phyloP scores from a whole-genome alignment of 768 basidiomycete genomes.

The Xerocomus brunneocitrinus region DNA sequence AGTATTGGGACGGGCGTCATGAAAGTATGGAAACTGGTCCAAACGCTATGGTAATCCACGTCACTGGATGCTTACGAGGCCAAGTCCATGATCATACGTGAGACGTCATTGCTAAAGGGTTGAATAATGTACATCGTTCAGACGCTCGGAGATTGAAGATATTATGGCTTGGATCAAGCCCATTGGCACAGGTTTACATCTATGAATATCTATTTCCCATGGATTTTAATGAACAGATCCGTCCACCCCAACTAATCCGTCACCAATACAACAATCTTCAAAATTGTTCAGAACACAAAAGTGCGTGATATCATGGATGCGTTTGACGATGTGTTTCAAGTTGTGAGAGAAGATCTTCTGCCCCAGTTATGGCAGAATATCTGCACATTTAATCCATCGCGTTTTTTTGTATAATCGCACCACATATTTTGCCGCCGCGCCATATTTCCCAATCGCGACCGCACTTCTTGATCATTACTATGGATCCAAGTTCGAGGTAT shows the following conservation, averaged over 20 bases:
- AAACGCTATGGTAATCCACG: slow-evolving; percentile 23
- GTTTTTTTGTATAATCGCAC: too few relatives aligned
- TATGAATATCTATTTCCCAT: neutral
- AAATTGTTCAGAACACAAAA: neutral
- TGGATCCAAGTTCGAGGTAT: too few relatives aligned
- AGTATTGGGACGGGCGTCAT: slow-evolving; percentile 72
- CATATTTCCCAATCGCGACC: too few relatives aligned
- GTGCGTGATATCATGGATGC: neutral
- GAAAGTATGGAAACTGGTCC: slow-evolving; percentile 67
- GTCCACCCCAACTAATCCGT: neutral
- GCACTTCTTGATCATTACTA: too few relatives aligned
- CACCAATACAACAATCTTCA: neutral
- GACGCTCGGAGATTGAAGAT: neutral
- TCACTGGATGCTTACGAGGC: neutral
- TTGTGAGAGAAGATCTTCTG: neutral
- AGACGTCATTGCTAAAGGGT: neutral
- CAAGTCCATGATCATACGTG: neutral
- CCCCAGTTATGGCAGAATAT: too few relatives aligned
- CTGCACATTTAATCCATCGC: too few relatives aligned
- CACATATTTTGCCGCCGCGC: too few relatives aligned
- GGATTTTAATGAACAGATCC: neutral
- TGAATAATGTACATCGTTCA: neutral
- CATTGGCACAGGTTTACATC: neutral
- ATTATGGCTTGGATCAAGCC: neutral
- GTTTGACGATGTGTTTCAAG: neutral